Evolutionary conservation across 371 early-diverging fungal species (phyloP).

Genomic region (Haplosporangium sp.): DNA sequence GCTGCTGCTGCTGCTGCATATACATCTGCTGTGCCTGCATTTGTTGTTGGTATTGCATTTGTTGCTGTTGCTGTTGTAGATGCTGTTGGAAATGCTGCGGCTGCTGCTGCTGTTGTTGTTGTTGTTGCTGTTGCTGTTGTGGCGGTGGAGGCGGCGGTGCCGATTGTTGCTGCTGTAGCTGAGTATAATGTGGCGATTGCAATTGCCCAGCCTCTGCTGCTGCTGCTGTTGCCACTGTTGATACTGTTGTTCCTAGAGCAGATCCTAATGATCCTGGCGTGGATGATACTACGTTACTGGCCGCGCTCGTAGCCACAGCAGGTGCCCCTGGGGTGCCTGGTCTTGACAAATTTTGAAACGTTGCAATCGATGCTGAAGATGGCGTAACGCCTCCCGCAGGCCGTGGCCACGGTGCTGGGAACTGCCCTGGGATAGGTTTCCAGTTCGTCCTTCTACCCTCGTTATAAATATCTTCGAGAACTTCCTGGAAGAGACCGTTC

Average conservation of each 20-base stretch:
- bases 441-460: slow-evolving; percentile 79
- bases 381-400: slow-evolving; percentile 23
- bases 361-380: slow-evolving; percentile 14
- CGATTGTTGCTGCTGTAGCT: slow-evolving; percentile 15
- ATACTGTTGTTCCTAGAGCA: slow-evolving; percentile 18
- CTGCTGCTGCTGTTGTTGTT: slow-evolving; percentile 24
- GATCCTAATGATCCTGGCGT: neutral
- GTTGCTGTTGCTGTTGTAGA: slow-evolving; percentile 16
- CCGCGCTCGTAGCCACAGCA: neutral
- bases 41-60: slow-evolving; percentile 20
- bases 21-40: slow-evolving; percentile 12
- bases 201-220: too few species aligned
- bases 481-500: slow-evolving; percentile 75
- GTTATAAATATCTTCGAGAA: slow-evolving; percentile 85
- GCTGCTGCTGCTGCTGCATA: slow-evolving; percentile 4
- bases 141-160: slow-evolving; percentile 5
- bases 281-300: neutral
- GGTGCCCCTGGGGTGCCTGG: slow-evolving; percentile 32
- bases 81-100: too few species aligned
- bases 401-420: slow-evolving; percentile 51
- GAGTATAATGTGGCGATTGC: too few species aligned
- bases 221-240: slow-evolving; percentile 10
- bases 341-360: slow-evolving; percentile 32
- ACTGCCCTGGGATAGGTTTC: slow-evolving; percentile 59
- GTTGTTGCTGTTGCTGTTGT: slow-evolving; percentile 26